A percentile compares a stretch with the other conserved stretches of the same genome.
phyloP scores from a whole-genome alignment of 2,329 filamentous ascomycete species.

The Colletotrichum chlorophyti region DNA sequence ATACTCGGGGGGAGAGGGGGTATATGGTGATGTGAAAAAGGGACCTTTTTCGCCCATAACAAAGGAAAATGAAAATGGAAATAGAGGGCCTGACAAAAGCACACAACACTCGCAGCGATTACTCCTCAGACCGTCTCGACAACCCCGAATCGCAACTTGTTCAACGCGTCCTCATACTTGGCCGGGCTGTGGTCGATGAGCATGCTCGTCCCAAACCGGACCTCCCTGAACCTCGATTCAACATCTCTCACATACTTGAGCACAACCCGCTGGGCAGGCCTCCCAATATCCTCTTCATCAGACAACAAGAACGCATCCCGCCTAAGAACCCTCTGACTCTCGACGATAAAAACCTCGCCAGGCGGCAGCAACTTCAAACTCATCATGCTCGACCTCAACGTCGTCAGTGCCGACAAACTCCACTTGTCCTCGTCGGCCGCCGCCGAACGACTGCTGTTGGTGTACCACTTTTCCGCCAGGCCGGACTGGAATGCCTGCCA shows the following conservation, averaged over 20 bases:
- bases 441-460: conserved; percentile 37
- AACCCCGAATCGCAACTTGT: conserved; percentile 61
- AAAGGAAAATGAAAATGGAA: conserved; percentile 2
- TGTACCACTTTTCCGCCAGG: conserved; percentile 67
- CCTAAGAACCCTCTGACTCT: conserved; percentile 71
- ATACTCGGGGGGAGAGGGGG: conserved; percentile 2
- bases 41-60: background rate
- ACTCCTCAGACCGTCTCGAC: conserved; percentile 34
- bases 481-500: conserved; percentile 70
- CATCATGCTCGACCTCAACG: conserved; percentile 71
- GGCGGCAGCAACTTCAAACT: conserved; percentile 75
- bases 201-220: conserved; percentile 76
- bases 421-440: conserved; percentile 69
- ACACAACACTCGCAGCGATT: no score
- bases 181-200: conserved; percentile 78
- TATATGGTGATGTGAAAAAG: conserved; percentile 2
- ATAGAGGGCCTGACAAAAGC: background rate
- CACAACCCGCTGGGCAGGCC: conserved; percentile 72
- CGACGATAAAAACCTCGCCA: conserved; percentile 77
- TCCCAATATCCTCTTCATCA: conserved; percentile 59
- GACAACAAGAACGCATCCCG: conserved; percentile 66
- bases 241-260: conserved; percentile 76
- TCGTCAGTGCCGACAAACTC: conserved; percentile 72
- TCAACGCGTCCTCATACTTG: conserved; percentile 74
- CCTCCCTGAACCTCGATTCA: conserved; percentile 72